These are phyloP conservation scores for Friedmanniomyces simplex DNA, from an alignment of 495 filamentous ascomycete genomes.

Conservation along the genomic window DNA sequence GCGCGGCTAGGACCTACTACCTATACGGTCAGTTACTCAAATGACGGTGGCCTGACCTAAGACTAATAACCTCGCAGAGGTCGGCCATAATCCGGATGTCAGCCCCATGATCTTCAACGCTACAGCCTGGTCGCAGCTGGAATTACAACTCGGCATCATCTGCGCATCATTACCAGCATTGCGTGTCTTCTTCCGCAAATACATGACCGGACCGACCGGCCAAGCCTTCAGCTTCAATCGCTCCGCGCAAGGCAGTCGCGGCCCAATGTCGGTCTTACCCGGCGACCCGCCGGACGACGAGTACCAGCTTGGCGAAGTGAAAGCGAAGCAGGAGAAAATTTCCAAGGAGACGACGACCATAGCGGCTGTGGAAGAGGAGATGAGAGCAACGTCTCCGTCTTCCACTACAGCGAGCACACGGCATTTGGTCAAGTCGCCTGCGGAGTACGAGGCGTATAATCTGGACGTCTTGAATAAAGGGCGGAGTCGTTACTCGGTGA, in stretches of 20 bases:
- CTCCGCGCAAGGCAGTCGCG: background rate
- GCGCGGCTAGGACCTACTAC: conserved; percentile 14
- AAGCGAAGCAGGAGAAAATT: background rate
- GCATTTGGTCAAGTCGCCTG: background rate
- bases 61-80: conserved; percentile 1
- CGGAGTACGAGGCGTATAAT: conserved; percentile 6
- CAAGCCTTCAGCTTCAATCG: background rate
- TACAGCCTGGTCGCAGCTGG: conserved; percentile 8
- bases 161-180: conserved; percentile 10
- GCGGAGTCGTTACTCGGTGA: background rate
- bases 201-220: background rate
- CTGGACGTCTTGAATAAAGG: background rate
- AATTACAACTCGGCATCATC: conserved; percentile 15
- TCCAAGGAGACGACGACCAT: background rate
- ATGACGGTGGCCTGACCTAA: background rate
- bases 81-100: conserved; percentile 4
- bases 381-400: background rate
- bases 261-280: background rate
- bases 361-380: background rate
- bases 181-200: conserved; percentile 9
- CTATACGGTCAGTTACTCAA: conserved; percentile 5
- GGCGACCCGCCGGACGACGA: background rate
- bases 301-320: background rate
- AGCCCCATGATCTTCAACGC: conserved; percentile 12
- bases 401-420: background rate